phyloP scores from a whole-genome alignment of 1,139 yeast genomes.

The Wickerhamomyces sp. region DNA sequence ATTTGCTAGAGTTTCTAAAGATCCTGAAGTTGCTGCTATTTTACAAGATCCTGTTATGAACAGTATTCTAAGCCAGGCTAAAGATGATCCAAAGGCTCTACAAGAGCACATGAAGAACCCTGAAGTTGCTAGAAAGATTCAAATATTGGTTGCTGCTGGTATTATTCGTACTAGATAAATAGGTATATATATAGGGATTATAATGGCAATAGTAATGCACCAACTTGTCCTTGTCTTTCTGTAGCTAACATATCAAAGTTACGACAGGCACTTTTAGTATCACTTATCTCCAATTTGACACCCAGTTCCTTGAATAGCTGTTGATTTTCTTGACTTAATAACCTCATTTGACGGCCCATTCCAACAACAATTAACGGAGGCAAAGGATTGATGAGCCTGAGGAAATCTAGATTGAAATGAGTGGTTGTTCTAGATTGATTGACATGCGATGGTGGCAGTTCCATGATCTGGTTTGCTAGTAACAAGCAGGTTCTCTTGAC shows the following conservation, averaged over 20 bases:
- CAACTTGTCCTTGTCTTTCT: constrained; percentile 69
- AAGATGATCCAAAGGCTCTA: constrained; percentile 92
- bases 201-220: constrained; percentile 59
- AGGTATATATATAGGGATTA: neutral
- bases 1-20: constrained; percentile 83
- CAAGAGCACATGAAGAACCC: constrained; percentile 99
- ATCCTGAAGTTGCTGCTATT: constrained; percentile 89
- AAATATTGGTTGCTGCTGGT: constrained; percentile 92
- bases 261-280: constrained; percentile 63
- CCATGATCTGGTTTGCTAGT: constrained; percentile 59
- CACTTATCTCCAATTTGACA: constrained; percentile 64
- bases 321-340: constrained; percentile 53
- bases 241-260: constrained; percentile 74
- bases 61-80: constrained; percentile 90
- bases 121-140: constrained; percentile 82
- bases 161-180: constrained; percentile 80
- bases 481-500: constrained; percentile 44
- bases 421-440: too few species aligned
- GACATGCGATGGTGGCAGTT: constrained; percentile 33
- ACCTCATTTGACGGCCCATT: constrained; percentile 57
- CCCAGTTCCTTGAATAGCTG: constrained; percentile 52
- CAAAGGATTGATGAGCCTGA: constrained; percentile 62
- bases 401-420: constrained; percentile 30
- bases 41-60: constrained; percentile 98
- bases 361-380: constrained; percentile 77